Percentiles rank a stretch among this genome's conserved stretches.
Conservation (phyloP, 202 grass and related monocot genomes). For the Schoenoplectus triqueter region DNA sequence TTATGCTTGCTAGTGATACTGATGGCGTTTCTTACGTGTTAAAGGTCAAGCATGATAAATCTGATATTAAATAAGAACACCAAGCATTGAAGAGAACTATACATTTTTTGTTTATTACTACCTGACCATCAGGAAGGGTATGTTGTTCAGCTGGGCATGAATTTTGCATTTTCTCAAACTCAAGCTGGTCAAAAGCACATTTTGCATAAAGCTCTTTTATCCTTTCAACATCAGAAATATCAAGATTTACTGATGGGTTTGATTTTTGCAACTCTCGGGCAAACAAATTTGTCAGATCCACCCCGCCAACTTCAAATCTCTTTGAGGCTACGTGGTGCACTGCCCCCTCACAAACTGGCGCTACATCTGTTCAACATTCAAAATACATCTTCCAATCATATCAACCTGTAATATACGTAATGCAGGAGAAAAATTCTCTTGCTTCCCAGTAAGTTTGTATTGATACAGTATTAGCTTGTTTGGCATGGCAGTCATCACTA, state of each 20-base stretch:
- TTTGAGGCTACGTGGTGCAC: constrained; percentile 91
- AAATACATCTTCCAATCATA: not conserved
- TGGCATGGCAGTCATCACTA: constrained; percentile 3
- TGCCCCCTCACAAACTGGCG: constrained; percentile 95
- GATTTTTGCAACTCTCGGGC: constrained; percentile 79
- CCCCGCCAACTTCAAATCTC: constrained; percentile 88
- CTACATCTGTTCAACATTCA: constrained; percentile 73
- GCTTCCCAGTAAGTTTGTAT: not conserved
- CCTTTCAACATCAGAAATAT: constrained; percentile 80
- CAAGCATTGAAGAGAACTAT: not conserved
- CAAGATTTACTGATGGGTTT: constrained; percentile 77
- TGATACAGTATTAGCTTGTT: not conserved
- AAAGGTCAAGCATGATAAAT: not conserved
- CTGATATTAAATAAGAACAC: not conserved
- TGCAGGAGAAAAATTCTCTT: not conserved
- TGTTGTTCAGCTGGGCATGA: constrained; percentile 70
- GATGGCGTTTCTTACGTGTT: not conserved
- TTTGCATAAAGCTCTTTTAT: constrained; percentile 87
- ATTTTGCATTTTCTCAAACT: constrained; percentile 65
- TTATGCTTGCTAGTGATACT: not conserved
- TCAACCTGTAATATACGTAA: constrained; percentile 6
- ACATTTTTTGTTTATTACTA: constrained; percentile 35
- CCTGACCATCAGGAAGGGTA: constrained; percentile 98
- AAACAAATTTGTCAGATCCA: constrained; percentile 93
- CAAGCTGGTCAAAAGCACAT: constrained; percentile 69